Conservation (phyloP, 768 basidiomycete genomes). For the Rickenella mellea region DNA sequence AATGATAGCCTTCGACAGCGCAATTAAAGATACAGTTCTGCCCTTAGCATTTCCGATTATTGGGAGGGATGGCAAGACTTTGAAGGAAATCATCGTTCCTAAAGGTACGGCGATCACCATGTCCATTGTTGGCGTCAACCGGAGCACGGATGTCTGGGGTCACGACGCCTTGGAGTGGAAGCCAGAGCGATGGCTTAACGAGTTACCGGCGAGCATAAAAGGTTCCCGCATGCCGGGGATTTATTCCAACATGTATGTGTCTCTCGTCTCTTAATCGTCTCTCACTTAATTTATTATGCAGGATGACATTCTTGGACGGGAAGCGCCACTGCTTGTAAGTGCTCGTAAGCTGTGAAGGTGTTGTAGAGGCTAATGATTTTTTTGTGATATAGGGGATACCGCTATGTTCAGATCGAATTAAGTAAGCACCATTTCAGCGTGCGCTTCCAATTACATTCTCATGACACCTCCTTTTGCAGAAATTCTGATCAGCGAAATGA, state of each 20-base stretch:
- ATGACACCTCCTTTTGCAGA: no score
- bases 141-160: constrained; percentile 33
- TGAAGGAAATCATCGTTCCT: constrained; percentile 24
- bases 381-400: no score
- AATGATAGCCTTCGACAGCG: constrained; percentile 19
- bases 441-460: no score
- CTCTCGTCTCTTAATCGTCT: neutral
- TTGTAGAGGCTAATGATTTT: no score
- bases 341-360: no score
- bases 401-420: no score
- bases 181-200: constrained; percentile 33
- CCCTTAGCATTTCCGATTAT: constrained; percentile 24
- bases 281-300: neutral
- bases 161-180: constrained; percentile 31
- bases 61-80: constrained; percentile 17
- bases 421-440: no score
- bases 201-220: no score
- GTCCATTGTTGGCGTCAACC: constrained; percentile 31
- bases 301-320: constrained; percentile 11
- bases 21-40: constrained; percentile 29
- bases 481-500: no score
- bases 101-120: constrained; percentile 29
- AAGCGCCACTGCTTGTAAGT: constrained; percentile 8
- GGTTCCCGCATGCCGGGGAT: no score
- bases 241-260: constrained; percentile 2